These are phyloP conservation scores for Macrophomina pseudophaseolina DNA, from an alignment of 2,329 filamentous ascomycete genomes.

Conservation along the genomic window DNA sequence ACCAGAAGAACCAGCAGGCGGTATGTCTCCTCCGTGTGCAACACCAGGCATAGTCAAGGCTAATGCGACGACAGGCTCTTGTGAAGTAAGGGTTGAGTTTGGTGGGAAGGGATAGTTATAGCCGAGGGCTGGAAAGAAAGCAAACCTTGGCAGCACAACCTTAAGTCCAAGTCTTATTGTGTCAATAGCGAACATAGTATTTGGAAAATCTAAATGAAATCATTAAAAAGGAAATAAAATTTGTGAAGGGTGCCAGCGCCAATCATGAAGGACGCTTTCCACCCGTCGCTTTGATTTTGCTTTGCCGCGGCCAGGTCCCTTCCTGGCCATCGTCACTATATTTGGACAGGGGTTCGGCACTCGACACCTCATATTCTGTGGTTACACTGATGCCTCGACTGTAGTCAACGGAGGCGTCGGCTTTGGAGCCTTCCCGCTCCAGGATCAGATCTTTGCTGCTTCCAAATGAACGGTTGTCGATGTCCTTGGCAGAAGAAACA, in stretches of 20 bases:
- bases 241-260: background rate
- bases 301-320: background rate
- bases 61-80: background rate
- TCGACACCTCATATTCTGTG: background rate
- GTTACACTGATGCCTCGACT: background rate
- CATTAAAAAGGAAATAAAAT: background rate
- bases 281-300: background rate
- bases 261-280: background rate
- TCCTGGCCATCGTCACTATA: background rate
- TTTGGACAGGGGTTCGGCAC: background rate
- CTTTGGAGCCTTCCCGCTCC: background rate
- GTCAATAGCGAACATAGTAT: background rate
- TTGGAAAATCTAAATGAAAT: background rate
- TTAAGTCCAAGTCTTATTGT: too few species aligned
- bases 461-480: background rate
- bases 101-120: background rate
- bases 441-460: conserved; percentile 15
- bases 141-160: too few species aligned
- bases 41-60: background rate
- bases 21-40: background rate
- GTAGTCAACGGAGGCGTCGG: background rate
- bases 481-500: background rate
- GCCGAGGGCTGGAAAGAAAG: too few species aligned
- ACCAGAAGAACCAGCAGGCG: conserved; percentile 15
- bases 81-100: background rate